Conservation (phyloP, 2,329 filamentous ascomycete genomes). For the Gnomoniopsis smithogilvyi region DNA sequence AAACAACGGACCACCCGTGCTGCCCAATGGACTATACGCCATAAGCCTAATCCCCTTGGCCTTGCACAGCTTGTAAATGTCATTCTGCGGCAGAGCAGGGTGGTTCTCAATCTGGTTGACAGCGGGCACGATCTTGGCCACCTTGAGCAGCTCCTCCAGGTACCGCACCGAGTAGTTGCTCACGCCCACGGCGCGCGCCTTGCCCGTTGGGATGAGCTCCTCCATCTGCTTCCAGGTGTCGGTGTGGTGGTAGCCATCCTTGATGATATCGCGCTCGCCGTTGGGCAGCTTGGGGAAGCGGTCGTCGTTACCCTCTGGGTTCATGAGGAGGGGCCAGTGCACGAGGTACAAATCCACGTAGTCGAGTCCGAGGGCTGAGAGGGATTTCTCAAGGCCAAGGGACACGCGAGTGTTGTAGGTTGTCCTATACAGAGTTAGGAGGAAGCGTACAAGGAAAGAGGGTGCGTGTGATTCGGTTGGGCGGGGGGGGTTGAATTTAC, state of each 20-base stretch:
- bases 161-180: slow-evolving; percentile 57
- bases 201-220: slow-evolving; percentile 57
- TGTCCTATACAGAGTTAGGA: slow-evolving; percentile 33
- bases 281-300: slow-evolving; percentile 72
- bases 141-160: slow-evolving; percentile 51
- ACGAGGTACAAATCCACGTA: slow-evolving; percentile 81
- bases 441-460: not conserved
- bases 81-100: slow-evolving; percentile 67
- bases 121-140: slow-evolving; percentile 55
- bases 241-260: slow-evolving; percentile 61
- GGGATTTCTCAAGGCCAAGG: slow-evolving; percentile 67
- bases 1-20: slow-evolving; percentile 62
- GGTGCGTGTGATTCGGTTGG: no score
- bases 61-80: slow-evolving; percentile 67
- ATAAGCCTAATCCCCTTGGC: slow-evolving; percentile 68
- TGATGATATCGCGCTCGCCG: slow-evolving; percentile 70
- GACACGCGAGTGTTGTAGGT: slow-evolving; percentile 71
- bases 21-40: slow-evolving; percentile 67
- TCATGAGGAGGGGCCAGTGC: slow-evolving; percentile 82
- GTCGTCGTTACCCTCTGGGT: slow-evolving; percentile 71
- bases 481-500: slow-evolving; percentile 26
- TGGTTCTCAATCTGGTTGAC: slow-evolving; percentile 75
- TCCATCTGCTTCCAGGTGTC: slow-evolving; percentile 78
- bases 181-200: slow-evolving; percentile 52
- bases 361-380: slow-evolving; percentile 70